Evolutionary conservation across 2,329 filamentous ascomycete genomes (phyloP), one percentile per base, ranked within the genome.

Genomic region (Uncinocarpus reesii): DNA sequence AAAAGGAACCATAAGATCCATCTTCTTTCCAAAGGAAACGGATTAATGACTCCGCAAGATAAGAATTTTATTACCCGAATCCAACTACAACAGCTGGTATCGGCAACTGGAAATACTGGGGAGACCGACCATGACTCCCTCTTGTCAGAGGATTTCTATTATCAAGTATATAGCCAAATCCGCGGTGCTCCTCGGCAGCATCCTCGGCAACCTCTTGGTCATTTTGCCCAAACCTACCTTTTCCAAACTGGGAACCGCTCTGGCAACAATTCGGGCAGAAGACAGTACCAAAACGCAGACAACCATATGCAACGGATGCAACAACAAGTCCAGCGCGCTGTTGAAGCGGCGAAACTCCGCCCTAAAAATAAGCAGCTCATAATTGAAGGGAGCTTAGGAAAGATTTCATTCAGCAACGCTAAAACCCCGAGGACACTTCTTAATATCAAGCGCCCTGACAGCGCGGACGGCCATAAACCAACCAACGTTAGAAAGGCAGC

Each of bases 11-110:
- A 96, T 71, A 98, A 98, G 73, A 96, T 98, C 53, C 90, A 89
- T 70, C 74, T 93, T 35, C 71, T 95, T 46, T 94, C 87, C 20
- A 88, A 87, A 68, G 88, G 94, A 59, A 98, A 98, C 61, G 92
- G 92, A 20, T 71, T 98, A 52, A 98, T 98, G 92, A 98, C 92
- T 3, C 92, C 92, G 0, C 90, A 96, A 62, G 92, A 98, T 69
- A 98, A 98, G 75, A 98, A 95, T 64, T 98, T 96, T 68, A 95
- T 98, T 56, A 96, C 92, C 4, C 82, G 92, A 15, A 98, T 98
- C 55, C 92, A 98, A 65, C 76, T 98, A 45, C 92, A 98, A 69
- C 92, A 98, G 64, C 77, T 98, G 29, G 86, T 98, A 47, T 82
- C 90, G 8, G 89, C 92, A 7, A 94, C 88, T 20, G 90, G 90